Base-by-base conservation (phyloP, 805 yeast genomes). In the Diddensiella transvaalensis region DNA sequence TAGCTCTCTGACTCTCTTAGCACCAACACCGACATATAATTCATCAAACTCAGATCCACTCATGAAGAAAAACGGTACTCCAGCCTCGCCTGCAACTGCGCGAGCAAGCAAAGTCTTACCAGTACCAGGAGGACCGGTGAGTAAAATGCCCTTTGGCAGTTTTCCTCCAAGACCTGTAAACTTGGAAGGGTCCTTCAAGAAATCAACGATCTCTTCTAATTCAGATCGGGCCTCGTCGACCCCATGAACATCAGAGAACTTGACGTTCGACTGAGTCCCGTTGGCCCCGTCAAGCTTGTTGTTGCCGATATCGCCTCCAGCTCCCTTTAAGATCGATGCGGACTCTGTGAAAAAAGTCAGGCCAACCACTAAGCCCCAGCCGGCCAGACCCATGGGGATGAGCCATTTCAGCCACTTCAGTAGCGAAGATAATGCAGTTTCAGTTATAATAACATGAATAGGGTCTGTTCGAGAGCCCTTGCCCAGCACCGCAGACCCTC, bases 81-180 rank as follows among this genome's bases (percentile, higher is more conserved):
- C 98, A 4, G 99, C 98, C 69, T 91, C 98, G 55, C 98, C 98
- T 4, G 99, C 99, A 24, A 96, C 95, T 23, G 99, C 98, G 60
- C 98, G 81, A 0, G 98, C 98, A 55, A 93, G 77, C 57, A 91
- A 74, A 1, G 99, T 93, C 67, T 93, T 91, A 79, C 99, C 99
- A 3, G 99, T 91, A 70, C 99, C 99, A 37, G 99, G 99, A 33
- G 99, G 99, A 40, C 99, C 99, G 10, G 98, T 93, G 55, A 91
- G 74, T 50, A 93, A 72, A 4, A 93, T 96, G 74, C 99, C 99
- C 66, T 91, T 93, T 50, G 99, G 98, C 60, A 93, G 75, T 67
- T 90, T 90, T 44, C 99, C 99, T 57, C 99, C 99, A 43, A 93
- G 76, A 1, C 96, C 95, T 44, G 97, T 95, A 71, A 89, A 93